phyloP scores from a whole-genome alignment of 1,284 basidiomycete genomes.

The Sanghuangporus baumii region DNA sequence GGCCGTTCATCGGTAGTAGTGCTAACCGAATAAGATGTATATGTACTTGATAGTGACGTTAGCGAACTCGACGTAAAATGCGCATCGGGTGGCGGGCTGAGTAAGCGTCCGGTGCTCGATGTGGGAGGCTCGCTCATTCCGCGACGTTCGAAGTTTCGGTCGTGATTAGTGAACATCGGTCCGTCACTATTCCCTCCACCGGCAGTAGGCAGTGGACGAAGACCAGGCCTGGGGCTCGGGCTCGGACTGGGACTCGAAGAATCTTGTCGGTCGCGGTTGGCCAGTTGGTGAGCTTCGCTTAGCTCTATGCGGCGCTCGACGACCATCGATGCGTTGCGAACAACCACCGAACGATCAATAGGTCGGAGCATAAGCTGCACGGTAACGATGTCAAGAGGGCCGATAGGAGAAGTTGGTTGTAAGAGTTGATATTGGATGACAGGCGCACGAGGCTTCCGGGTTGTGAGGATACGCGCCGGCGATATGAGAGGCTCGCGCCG shows the following conservation, averaged over 20 bases:
- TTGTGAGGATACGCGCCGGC: conserved; percentile 28
- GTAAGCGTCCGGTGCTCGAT: neutral
- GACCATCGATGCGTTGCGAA: conserved; percentile 33
- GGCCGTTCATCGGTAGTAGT: conserved; percentile 12
- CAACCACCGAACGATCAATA: conserved; percentile 27
- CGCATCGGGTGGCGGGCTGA: conserved; percentile 1
- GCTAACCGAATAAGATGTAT: conserved; percentile 1
- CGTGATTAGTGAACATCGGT: neutral
- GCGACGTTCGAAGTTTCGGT: neutral
- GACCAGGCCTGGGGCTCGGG: conserved; percentile 31
- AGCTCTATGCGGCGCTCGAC: conserved; percentile 32
- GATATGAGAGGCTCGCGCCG: conserved; percentile 29
- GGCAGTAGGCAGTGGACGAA: neutral
- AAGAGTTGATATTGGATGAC: conserved; percentile 32
- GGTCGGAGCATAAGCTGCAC: conserved; percentile 32
- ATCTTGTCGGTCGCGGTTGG: conserved; percentile 24
- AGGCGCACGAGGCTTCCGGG: conserved; percentile 30
- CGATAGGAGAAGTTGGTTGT: conserved; percentile 33
- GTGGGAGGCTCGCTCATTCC: neutral
- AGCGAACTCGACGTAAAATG: conserved; percentile 4
- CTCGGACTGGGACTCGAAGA: conserved; percentile 25
- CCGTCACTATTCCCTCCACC: neutral
- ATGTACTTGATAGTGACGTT: conserved; percentile 8
- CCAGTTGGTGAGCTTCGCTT: conserved; percentile 22
- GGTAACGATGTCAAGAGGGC: conserved; percentile 36